Conservation (phyloP, 257 asterid species). For the Primulina huaijiensis region DNA sequence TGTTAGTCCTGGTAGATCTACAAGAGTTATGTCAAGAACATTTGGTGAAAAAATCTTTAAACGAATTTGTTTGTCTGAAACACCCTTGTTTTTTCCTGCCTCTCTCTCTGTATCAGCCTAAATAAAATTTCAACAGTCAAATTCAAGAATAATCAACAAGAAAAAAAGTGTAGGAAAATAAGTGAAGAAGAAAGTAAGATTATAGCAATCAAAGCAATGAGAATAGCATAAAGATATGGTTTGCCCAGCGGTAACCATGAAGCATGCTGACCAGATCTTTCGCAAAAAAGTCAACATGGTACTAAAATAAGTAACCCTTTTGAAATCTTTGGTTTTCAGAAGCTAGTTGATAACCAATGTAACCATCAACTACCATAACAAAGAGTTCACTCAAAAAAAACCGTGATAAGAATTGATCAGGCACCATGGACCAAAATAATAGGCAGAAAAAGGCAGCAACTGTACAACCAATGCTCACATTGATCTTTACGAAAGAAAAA, state of each 20-base stretch:
- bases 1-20: slow-evolving; percentile 95
- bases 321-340: not conserved
- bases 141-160: slow-evolving; percentile 12
- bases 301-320: not conserved
- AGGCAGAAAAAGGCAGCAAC: not conserved
- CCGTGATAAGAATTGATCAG: not conserved
- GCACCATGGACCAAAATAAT: not conserved
- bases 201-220: slow-evolving; percentile 3
- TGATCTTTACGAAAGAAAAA: not conserved
- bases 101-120: slow-evolving; percentile 90
- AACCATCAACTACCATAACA: not conserved
- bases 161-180: not conserved
- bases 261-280: not conserved
- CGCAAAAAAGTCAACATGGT: slow-evolving; percentile 1
- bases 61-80: slow-evolving; percentile 82
- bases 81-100: slow-evolving; percentile 85
- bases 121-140: slow-evolving; percentile 25
- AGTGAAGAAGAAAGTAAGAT: slow-evolving; percentile 2
- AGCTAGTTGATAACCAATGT: not conserved
- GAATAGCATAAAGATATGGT: not conserved
- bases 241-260: not conserved
- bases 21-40: slow-evolving; percentile 91
- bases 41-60: slow-evolving; percentile 84
- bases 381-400: not conserved
- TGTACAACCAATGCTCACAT: not conserved